Base-by-base conservation (phyloP, 805 yeast species). In the Lipomyces spencermartinsiae region DNA sequence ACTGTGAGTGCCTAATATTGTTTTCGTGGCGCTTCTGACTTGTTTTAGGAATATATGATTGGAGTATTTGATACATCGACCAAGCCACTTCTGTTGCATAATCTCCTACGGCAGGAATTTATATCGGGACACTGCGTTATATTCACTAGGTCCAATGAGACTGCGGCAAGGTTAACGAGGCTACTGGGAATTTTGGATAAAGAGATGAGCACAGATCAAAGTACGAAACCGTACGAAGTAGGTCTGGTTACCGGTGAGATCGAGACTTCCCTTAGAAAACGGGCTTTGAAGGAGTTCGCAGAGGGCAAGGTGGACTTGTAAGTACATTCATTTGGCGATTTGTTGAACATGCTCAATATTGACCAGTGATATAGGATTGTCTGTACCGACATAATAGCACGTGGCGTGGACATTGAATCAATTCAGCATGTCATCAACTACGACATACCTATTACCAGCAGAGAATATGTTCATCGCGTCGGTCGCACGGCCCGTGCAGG, bases 401-500 rank as follows among this genome's bases (percentile, higher is more conserved):
- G 99, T 80, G 99, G 99, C 81, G 85, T 95, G 61, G 97, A 94
- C 79, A 84, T 95, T 58, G 79, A 84, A 16, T 83, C 87, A 2
- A 86, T 95, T 60, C 83, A 86, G 57, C 85, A 87, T 70, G 97
- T 95, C 12, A 81, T 95, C 62, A 95, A 95, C 79, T 95, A 95
- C 78, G 98, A 95, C 76, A 78, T 93, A 64, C 99, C 99, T 29
- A 83, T 86, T 33, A 90, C 97, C 0, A 84, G 93, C 0, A 88
- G 96, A 71, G 98, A 95, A 74, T 95, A 95, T 73, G 92, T 95
- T 34, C 99, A 95, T 79, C 85, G 99, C 75, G 92, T 93, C 53
- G 99, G 99, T 54, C 88, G 99, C 81, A 93, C 98, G 0, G 98
- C 98, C 1, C 87, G 99, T 80, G 99, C 99, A 1, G 89, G 90